Base-by-base conservation (phyloP, 108 stramenopile genomes). In the Cyclotella distinguenda region DNA sequence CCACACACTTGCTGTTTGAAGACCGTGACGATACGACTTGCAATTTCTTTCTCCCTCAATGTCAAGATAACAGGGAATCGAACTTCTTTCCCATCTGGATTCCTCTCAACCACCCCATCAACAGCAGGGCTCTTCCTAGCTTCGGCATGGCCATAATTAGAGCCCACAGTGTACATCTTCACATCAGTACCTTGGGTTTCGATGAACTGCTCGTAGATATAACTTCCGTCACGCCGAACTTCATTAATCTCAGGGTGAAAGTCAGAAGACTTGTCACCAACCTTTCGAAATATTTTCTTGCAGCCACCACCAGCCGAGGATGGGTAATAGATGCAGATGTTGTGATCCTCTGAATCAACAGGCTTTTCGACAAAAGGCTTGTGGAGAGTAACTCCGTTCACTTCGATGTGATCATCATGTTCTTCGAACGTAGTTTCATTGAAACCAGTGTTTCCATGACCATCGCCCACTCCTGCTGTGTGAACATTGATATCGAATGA, bases 311-410 rank as follows among this genome's bases (percentile, higher is more conserved):
- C 97, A 13, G 95, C 94, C n/a, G 81, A 84, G 16, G 88, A 80
- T 1, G 97, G 99, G 66, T 98, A 99, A 69, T 99, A 99, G 40
- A 97, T 86, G 23, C 50, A 35, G 18, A 99, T 92, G 79, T 97
- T 98, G 71, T 99, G 99, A 77, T 99, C 97, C 64, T 99, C 99
- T 5, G 97, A 95, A 74, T 99, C 90, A 6, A 97, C 96, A 1
- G 99, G 99, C 80, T 99, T 99, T 72, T 99, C 99, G 6, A 99
- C 97, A 64, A 99, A 97, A 7, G 99, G 99, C 72, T 99, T 99
- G 82, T 98, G 72, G 48, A 99, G 91, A 31, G 50, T 63, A 16
- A 91, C 77, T n/a, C 96, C 95, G 64, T 96, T 95, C 27, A 98
- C 79, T 74, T 93, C 91, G 46, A 98, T 95, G 63, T 90, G 91